Evolutionary conservation across 2,329 filamentous ascomycete species (phyloP).

Genomic region (Colletotrichum musae): DNA sequence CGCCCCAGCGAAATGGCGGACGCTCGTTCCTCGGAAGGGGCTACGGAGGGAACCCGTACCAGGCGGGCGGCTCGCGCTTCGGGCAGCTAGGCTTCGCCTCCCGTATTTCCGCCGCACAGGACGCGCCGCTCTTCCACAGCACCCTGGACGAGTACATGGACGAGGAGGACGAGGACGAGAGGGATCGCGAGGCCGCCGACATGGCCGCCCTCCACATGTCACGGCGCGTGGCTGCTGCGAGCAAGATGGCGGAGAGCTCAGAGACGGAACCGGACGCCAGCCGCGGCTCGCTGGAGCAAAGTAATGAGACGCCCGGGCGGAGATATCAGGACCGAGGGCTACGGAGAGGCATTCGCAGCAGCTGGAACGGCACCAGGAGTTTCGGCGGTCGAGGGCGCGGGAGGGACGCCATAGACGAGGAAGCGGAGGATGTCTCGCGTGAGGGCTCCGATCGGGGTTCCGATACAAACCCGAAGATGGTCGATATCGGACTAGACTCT

Average conservation of each 20-base stretch:
- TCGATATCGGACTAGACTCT: constrained; percentile 87
- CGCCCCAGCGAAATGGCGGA: constrained; percentile 49
- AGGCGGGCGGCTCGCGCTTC: constrained; percentile 78
- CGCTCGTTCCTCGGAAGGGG: constrained; percentile 62
- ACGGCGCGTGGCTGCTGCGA: constrained; percentile 87
- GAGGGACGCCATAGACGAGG: constrained; percentile 56
- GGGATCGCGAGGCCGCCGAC: constrained; percentile 92
- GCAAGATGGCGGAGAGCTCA: constrained; percentile 86
- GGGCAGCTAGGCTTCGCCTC: constrained; percentile 83
- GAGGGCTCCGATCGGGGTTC: constrained; percentile 50
- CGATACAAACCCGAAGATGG: constrained; percentile 71
- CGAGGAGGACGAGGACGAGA: constrained; percentile 92
- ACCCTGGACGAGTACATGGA: constrained; percentile 91
- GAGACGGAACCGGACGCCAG: constrained; percentile 83
- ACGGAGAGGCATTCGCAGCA: constrained; percentile 72
- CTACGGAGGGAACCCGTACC: constrained; percentile 80
- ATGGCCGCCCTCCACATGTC: constrained; percentile 93
- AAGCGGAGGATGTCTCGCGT: constrained; percentile 57
- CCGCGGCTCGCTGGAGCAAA: constrained; percentile 67
- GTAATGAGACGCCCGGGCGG: constrained; percentile 62
- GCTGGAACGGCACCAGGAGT: constrained; percentile 72
- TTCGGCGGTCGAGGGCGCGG: constrained; percentile 42
- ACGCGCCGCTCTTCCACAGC: constrained; percentile 95
- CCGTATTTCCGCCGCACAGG: constrained; percentile 78
- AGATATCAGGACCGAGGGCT: constrained; percentile 63